A percentile compares a stretch with the other conserved stretches of the same genome.
Conservation (phyloP, 768 basidiomycete genomes). For the Suillus sp. region DNA sequence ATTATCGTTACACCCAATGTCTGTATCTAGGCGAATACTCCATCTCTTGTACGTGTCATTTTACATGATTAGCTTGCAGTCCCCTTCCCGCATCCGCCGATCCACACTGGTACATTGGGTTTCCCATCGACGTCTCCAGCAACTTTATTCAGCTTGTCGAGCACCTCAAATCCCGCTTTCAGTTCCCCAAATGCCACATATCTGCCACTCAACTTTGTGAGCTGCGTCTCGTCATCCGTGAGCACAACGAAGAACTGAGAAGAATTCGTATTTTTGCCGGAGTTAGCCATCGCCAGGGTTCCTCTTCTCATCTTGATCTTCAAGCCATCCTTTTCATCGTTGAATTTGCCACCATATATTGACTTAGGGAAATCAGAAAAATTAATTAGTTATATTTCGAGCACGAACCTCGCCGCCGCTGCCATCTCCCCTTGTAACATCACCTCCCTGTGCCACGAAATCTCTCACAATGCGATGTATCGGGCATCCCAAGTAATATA, state of each 20-base stretch:
- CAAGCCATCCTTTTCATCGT: constrained; percentile 53
- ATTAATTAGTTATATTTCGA: constrained; percentile 3
- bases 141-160: constrained; percentile 36
- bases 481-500: constrained; percentile 45
- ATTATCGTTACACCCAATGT: background rate
- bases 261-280: constrained; percentile 50
- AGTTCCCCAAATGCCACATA: constrained; percentile 48
- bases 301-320: constrained; percentile 43
- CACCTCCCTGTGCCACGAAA: constrained; percentile 57
- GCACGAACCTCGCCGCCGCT: constrained; percentile 52
- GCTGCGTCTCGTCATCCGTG: constrained; percentile 40
- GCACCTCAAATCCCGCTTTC: constrained; percentile 33
- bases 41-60: constrained; percentile 2
- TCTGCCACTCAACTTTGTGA: constrained; percentile 51
- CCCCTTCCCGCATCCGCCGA: constrained; percentile 40
- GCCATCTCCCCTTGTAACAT: constrained; percentile 54
- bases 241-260: constrained; percentile 55
- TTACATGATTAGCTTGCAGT: constrained; percentile 1
- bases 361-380: constrained; percentile 32
- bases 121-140: constrained; percentile 39
- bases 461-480: constrained; percentile 50
- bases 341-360: constrained; percentile 50
- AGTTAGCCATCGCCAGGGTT: constrained; percentile 55
- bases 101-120: constrained; percentile 43
- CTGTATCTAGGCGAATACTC: background rate